Evolutionary conservation across 257 asterid species (phyloP).

Genomic region (Haberlea rhodopensis): DNA sequence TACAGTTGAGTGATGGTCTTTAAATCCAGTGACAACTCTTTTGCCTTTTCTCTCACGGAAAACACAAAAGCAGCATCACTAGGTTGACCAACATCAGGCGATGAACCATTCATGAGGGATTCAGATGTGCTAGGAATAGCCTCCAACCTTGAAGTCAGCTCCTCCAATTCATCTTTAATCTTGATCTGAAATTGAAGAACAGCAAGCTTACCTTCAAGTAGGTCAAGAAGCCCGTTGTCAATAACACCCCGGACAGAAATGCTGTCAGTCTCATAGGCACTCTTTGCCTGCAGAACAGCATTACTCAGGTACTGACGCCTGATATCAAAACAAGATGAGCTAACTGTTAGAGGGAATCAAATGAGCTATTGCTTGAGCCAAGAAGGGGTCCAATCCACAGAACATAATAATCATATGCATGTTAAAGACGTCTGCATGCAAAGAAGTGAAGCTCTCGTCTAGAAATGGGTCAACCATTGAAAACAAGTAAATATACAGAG

Average conservation of each 20-base stretch:
- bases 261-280: conserved; percentile 59
- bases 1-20: conserved; percentile 88
- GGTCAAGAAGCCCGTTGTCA: conserved; percentile 86
- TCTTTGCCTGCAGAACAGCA: conserved; percentile 99
- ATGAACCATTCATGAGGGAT: conserved; percentile 38
- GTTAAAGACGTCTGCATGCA: background rate
- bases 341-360: conserved; percentile 22
- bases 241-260: conserved; percentile 54
- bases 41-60: conserved; percentile 54
- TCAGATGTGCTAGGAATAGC: conserved; percentile 48
- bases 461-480: background rate
- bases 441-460: background rate
- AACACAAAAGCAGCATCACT: conserved; percentile 34
- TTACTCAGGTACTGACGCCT: conserved; percentile 97
- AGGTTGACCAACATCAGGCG: conserved; percentile 37
- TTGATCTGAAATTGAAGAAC: conserved; percentile 93
- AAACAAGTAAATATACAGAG: background rate
- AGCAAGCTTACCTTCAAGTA: conserved; percentile 96
- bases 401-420: conserved; percentile 6
- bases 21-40: conserved; percentile 78
- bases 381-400: conserved; percentile 11
- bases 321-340: conserved; percentile 36
- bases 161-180: conserved; percentile 81
- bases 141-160: conserved; percentile 60
- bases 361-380: background rate